phyloP scores from a whole-genome alignment of 176 grass and related monocot species.

The Dendrocalamus sinicus region DNA sequence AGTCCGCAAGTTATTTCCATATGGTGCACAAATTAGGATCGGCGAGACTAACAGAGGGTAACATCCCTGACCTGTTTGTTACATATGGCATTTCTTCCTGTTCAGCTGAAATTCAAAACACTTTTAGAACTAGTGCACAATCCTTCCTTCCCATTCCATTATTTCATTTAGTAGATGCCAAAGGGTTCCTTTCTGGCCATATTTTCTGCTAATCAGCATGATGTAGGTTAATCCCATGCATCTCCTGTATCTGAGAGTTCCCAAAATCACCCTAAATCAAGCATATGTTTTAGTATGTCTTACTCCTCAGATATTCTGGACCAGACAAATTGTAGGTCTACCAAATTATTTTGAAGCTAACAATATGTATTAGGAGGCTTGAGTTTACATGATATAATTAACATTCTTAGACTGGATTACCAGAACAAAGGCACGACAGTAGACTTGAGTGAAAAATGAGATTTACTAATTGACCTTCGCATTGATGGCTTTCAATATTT shows the following conservation, averaged over 20 bases:
- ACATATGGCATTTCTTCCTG: constrained; percentile 26
- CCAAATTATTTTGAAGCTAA: constrained; percentile 6
- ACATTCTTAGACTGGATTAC: constrained; percentile 6
- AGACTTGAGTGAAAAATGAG: neutral
- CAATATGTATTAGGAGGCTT: neutral
- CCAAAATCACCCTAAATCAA: neutral
- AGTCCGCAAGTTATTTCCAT: constrained; percentile 74
- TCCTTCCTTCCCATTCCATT: neutral
- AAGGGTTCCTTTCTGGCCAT: neutral
- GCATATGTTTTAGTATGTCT: neutral
- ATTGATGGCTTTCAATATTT: neutral
- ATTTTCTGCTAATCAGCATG: neutral
- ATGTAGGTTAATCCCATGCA: neutral
- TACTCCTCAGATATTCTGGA: neutral
- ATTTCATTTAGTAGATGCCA: constrained; percentile 18
- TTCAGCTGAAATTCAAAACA: constrained; percentile 8
- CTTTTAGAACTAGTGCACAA: neutral
- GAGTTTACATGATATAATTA: constrained; percentile 1
- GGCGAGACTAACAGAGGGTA: constrained; percentile 83
- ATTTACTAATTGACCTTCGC: neutral
- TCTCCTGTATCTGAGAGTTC: neutral
- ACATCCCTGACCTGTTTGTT: constrained; percentile 24
- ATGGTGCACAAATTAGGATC: constrained; percentile 80
- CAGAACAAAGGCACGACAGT: neutral
- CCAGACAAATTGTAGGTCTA: neutral